Base-by-base conservation (phyloP, 2,329 filamentous ascomycete genomes). In the Phialophora verrucosa region DNA sequence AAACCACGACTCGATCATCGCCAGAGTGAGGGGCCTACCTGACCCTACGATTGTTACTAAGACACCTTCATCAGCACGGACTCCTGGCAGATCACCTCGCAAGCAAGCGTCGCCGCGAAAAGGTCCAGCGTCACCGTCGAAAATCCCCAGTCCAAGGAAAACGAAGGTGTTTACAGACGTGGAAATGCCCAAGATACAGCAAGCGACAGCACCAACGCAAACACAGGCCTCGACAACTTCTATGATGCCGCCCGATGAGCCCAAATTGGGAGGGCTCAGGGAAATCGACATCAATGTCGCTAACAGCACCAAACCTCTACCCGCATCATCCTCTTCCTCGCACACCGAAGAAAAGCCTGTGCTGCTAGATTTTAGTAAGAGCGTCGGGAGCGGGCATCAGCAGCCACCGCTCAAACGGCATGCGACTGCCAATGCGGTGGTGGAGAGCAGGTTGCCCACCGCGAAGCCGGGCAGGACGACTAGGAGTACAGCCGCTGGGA, bases 1-100 rank as follows among this genome's bases (percentile, higher is more conserved):
- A 73, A 74, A 79, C 0, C 87, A 89, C 73, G 85, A 88, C 12
- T 79, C 77, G 12, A 79, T 90, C 31, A 79, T 88, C 12, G 82
- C 85, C 23, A 79, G 80, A 56, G 73, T 86, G 70, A 80, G 81
- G 70, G 83, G 74, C 65, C 80, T 74, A 72, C 73, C 75, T 47
- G 78, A 76, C 42, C 69, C 69, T 20, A 47, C 44, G 12, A 32
- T 65, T 17, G 35, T 42, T 2, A 25, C 53, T 1, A 69, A 63
- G 31, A 65, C 69, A 31, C 66, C 71, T 3, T 70, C 67, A 55
- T 73, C 73, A 57, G 74, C 71, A 31, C 81, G 72, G 29, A 73
- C 73, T 62, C 60, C 68, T 42, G 64, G 31, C 61, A 69, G 70
- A 62, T 72, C 72, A 66, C 69, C 73, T 29, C 63, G 68, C 57